Percentiles rank a stretch among this genome's conserved stretches.
Conservation (phyloP, 169 alveolate species). For the Plasmodium billcollinsi region DNA sequence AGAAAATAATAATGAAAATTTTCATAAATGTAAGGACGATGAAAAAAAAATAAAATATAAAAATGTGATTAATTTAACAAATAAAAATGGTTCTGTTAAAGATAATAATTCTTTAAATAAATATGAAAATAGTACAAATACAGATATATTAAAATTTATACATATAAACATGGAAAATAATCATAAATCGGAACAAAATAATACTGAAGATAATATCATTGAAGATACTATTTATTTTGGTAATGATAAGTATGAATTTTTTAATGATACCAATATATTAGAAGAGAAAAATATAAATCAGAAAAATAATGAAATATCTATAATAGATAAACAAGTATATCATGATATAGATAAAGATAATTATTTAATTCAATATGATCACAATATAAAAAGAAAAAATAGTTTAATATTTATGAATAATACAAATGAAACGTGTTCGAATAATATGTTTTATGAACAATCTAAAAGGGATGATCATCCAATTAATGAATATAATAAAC, state of each 20-base stretch:
- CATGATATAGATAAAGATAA: neutral
- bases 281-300: neutral
- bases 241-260: constrained; percentile 31
- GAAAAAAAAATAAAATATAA: neutral
- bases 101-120: neutral
- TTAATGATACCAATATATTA: constrained; percentile 1
- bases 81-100: constrained; percentile 9
- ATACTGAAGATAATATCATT: neutral
- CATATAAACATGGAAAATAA: neutral
- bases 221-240: constrained; percentile 46
- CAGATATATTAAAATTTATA: neutral
- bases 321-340: neutral
- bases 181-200: neutral
- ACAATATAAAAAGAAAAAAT: neutral
- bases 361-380: neutral
- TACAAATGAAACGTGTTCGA: neutral
- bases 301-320: neutral
- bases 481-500: neutral
- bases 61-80: neutral
- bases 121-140: neutral
- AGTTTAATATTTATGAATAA: neutral
- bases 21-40: neutral
- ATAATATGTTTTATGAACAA: neutral
- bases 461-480: neutral
- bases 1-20: neutral